Conservation (phyloP, 805 yeast genomes). For the Ascoidea tarda region DNA sequence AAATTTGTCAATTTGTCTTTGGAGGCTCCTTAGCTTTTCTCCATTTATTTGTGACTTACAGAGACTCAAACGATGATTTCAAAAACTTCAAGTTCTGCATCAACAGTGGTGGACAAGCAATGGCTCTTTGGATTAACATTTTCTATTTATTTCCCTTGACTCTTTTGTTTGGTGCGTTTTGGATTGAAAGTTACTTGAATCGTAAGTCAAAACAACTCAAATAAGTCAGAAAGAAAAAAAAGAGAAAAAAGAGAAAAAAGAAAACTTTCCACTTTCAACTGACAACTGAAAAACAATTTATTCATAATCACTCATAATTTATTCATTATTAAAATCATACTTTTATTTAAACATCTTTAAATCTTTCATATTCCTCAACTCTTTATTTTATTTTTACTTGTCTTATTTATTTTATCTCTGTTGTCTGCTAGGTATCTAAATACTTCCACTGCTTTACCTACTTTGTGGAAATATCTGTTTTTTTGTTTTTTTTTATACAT, state of each 20-base stretch:
- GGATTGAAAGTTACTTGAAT: conserved; percentile 38
- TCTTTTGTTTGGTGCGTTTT: conserved; percentile 48
- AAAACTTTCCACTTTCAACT: no score
- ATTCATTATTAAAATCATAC: no score
- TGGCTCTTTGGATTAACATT: conserved; percentile 49
- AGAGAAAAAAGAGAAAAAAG: neutral
- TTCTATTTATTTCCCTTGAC: conserved; percentile 56
- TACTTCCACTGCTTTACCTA: no score
- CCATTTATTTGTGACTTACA: conserved; percentile 47
- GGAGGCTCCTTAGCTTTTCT: conserved; percentile 58
- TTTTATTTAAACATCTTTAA: no score
- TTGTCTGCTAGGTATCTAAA: no score
- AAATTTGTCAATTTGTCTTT: conserved; percentile 51
- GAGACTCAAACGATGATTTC: conserved; percentile 25
- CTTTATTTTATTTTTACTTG: no score
- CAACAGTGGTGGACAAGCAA: conserved; percentile 41
- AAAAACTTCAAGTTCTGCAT: conserved; percentile 35
- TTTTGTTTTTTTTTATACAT: no score
- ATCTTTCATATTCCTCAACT: no score
- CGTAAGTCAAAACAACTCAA: neutral
- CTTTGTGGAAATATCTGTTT: no score
- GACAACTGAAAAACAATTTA: no score
- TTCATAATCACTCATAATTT: no score
- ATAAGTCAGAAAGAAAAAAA: neutral
- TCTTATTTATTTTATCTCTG: no score